These are phyloP conservation scores for Rosa persica DNA, from an alignment of 306 rosid species.

Conservation along the genomic window DNA sequence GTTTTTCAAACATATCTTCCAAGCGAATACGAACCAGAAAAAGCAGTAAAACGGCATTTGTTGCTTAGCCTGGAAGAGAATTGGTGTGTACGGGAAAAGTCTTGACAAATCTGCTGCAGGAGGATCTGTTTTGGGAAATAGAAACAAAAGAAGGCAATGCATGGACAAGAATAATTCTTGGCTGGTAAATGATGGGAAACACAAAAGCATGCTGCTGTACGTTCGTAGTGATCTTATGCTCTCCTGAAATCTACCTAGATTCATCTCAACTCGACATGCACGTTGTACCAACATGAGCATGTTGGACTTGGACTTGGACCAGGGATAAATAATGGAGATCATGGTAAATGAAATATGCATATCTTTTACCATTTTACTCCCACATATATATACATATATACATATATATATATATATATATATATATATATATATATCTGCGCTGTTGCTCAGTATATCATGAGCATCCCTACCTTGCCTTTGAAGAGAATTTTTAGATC, in stretches of 20 bases:
- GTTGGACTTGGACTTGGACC: constrained; percentile 32
- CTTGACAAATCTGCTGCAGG: constrained; percentile 47
- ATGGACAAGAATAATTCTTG: constrained; percentile 42
- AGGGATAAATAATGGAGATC: neutral
- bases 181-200: constrained; percentile 43
- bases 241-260: constrained; percentile 44
- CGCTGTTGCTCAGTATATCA: neutral
- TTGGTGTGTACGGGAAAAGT: constrained; percentile 49
- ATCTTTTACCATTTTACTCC: neutral
- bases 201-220: constrained; percentile 31
- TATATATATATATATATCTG: no score
- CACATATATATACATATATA: neutral
- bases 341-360: neutral
- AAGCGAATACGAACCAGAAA: constrained; percentile 44
- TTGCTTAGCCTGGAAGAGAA: constrained; percentile 30
- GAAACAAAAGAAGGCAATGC: constrained; percentile 33
- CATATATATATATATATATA: no score
- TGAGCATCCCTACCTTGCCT: neutral
- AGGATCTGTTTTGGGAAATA: constrained; percentile 33
- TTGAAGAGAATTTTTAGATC: neutral
- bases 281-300: constrained; percentile 42
- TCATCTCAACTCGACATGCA: constrained; percentile 50
- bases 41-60: constrained; percentile 36
- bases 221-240: constrained; percentile 60
- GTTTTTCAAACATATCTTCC: constrained; percentile 29